phyloP scores from a whole-genome alignment of 805 yeast species.

The Ogataea nakhonphanomensis region DNA sequence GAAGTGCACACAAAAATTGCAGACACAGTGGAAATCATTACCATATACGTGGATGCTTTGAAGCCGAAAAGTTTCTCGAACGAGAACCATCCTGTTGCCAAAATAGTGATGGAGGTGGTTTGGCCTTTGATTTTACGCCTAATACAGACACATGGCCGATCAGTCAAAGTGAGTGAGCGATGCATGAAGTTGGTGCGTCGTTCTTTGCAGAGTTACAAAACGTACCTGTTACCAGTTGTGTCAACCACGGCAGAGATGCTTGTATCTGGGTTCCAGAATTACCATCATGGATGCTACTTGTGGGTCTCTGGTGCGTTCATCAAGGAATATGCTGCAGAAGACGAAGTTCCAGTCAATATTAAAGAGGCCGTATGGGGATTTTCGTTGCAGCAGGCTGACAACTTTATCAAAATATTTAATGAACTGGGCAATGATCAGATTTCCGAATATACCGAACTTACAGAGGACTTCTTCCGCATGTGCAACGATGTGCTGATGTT shows the following conservation, averaged over 20 bases:
- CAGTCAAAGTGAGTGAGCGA: conserved; percentile 69
- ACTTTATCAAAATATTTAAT: conserved; percentile 48
- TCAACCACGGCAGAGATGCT: conserved; percentile 63
- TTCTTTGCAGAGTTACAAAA: conserved; percentile 59
- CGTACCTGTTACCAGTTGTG: conserved; percentile 55
- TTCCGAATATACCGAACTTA: conserved; percentile 53
- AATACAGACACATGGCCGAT: conserved; percentile 53
- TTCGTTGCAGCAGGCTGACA: conserved; percentile 59
- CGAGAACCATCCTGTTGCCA: conserved; percentile 48
- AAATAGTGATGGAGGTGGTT: conserved; percentile 46
- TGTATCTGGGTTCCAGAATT: conserved; percentile 64
- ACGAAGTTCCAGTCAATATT: conserved; percentile 37
- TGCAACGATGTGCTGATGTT: conserved; percentile 73
- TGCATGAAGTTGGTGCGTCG: conserved; percentile 64
- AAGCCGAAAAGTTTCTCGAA: conserved; percentile 40
- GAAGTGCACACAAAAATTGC: conserved; percentile 49
- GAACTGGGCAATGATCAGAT: conserved; percentile 23
- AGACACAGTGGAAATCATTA: conserved; percentile 68
- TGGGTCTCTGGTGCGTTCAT: conserved; percentile 87
- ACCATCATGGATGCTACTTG: conserved; percentile 75
- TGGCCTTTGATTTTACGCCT: conserved; percentile 57
- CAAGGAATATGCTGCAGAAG: conserved; percentile 62
- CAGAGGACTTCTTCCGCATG: conserved; percentile 87
- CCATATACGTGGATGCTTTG: conserved; percentile 56
- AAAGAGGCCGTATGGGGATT: conserved; percentile 69